Percentiles rank a stretch among this genome's conserved stretches.
These are phyloP conservation scores for Cytospora piceae DNA, from an alignment of 2,329 filamentous ascomycete species.

Conservation along the genomic window DNA sequence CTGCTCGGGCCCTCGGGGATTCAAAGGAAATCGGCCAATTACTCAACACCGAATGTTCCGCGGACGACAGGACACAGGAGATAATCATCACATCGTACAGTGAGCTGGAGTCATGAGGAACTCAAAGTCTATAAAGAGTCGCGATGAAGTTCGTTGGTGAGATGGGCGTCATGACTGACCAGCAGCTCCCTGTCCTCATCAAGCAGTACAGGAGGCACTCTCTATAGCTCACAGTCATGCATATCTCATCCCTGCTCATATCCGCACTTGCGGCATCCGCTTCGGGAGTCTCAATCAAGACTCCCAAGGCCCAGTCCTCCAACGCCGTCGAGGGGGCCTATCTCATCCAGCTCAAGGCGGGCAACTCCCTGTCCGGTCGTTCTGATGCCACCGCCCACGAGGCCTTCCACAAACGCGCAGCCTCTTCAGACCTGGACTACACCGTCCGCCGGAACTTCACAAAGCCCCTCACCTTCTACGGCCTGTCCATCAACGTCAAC, in stretches of 20 bases:
- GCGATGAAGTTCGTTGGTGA: no score
- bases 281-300: not conserved
- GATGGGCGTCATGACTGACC: not conserved
- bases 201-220: not conserved
- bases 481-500: constrained; percentile 9
- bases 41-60: no score
- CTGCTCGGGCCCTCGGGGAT: not conserved
- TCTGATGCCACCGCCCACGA: constrained; percentile 6
- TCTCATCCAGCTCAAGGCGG: constrained; percentile 4
- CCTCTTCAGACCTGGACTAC: not conserved
- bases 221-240: not conserved
- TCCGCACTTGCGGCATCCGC: not conserved
- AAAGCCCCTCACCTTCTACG: constrained; percentile 9
- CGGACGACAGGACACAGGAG: not conserved
- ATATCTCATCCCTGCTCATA: not conserved
- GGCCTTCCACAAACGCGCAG: constrained; percentile 11
- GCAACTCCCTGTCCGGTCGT: not conserved
- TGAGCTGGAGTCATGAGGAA: not conserved
- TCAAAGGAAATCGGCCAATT: no score
- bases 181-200: not conserved
- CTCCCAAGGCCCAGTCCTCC: not conserved
- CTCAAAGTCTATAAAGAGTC: not conserved
- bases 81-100: not conserved
- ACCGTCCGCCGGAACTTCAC: constrained; percentile 2
- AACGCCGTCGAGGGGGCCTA: constrained; percentile 3